Evolutionary conservation across 2,329 filamentous ascomycete species (phyloP).

Genomic region (Ascochyta lentis): DNA sequence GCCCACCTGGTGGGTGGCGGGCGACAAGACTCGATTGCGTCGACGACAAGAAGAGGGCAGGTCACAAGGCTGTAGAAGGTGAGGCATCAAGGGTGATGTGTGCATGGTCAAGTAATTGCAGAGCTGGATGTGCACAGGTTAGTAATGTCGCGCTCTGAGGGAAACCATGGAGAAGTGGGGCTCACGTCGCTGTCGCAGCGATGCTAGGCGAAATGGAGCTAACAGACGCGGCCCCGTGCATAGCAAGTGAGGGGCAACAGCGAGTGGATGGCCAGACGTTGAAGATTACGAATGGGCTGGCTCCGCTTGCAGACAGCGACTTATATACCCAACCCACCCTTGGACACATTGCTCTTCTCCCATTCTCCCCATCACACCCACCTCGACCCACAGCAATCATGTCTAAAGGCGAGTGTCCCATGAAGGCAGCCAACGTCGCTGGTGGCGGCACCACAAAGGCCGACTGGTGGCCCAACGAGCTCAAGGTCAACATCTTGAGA

Average conservation of each 20-base stretch:
- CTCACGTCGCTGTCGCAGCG: background rate
- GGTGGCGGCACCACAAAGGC: slow-evolving; percentile 71
- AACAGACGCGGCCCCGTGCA: slow-evolving; percentile 31
- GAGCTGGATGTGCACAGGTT: background rate
- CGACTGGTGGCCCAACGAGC: slow-evolving; percentile 77
- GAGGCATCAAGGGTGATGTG: background rate
- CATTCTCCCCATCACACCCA: slow-evolving; percentile 17
- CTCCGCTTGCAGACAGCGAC: slow-evolving; percentile 25
- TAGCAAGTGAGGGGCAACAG: slow-evolving; percentile 31
- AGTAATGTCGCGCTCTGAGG: slow-evolving; percentile 1
- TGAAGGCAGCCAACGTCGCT: slow-evolving; percentile 43
- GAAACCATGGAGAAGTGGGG: slow-evolving; percentile 8
- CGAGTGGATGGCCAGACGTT: slow-evolving; percentile 33
- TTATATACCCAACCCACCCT: slow-evolving; percentile 27
- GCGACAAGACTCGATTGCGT: background rate
- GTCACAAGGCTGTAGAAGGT: background rate
- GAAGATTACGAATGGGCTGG: slow-evolving; percentile 35
- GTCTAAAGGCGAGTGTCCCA: slow-evolving; percentile 45
- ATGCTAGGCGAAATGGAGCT: slow-evolving; percentile 25
- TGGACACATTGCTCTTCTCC: slow-evolving; percentile 3
- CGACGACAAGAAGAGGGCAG: background rate
- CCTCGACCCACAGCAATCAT: slow-evolving; percentile 34
- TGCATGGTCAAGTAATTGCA: background rate
- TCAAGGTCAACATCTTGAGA: slow-evolving; percentile 75
- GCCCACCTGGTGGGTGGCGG: background rate